Conservation (phyloP, 192 early-diverging fungal species). For the Powellomyces hirtus region DNA sequence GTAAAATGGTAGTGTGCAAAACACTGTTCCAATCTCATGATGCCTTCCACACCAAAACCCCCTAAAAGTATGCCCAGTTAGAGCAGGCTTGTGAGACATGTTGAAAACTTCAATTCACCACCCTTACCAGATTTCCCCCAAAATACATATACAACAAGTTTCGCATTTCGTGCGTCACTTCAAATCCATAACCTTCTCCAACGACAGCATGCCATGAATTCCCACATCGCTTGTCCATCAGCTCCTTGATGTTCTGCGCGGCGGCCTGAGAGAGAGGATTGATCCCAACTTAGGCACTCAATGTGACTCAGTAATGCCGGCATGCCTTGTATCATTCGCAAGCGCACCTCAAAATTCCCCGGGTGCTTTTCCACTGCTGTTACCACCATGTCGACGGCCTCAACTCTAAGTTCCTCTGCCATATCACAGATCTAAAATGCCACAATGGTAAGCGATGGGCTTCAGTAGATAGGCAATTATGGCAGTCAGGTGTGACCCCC, state of each 20-base stretch:
- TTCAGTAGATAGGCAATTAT: too few relatives aligned
- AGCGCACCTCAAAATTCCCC: constrained; percentile 58
- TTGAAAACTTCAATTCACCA: neutral
- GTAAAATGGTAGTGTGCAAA: too few relatives aligned
- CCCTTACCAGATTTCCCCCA: constrained; percentile 44
- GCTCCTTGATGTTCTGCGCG: constrained; percentile 57
- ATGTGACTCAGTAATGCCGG: neutral
- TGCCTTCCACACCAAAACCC: constrained; percentile 50
- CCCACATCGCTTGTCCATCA: constrained; percentile 61
- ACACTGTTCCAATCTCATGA: too few relatives aligned
- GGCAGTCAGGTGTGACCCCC: too few relatives aligned
- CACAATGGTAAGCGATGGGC: too few relatives aligned
- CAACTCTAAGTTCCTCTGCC: constrained; percentile 50
- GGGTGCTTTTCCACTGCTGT: constrained; percentile 60
- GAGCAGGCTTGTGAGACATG: neutral
- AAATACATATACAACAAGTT: constrained; percentile 64
- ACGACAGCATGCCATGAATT: constrained; percentile 62
- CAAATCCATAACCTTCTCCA: constrained; percentile 66
- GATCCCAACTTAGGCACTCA: neutral
- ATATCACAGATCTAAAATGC: constrained; percentile 51
- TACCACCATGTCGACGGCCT: constrained; percentile 60
- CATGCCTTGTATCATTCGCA: too few relatives aligned
- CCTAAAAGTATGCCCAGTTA: constrained; percentile 9
- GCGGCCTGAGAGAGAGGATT: too few relatives aligned
- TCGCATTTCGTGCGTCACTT: constrained; percentile 57